A percentile compares a stretch with the other conserved stretches of the same genome.
Conservation (phyloP, 352 stramenopile genomes). For the Pythium pyrilobum region DNA sequence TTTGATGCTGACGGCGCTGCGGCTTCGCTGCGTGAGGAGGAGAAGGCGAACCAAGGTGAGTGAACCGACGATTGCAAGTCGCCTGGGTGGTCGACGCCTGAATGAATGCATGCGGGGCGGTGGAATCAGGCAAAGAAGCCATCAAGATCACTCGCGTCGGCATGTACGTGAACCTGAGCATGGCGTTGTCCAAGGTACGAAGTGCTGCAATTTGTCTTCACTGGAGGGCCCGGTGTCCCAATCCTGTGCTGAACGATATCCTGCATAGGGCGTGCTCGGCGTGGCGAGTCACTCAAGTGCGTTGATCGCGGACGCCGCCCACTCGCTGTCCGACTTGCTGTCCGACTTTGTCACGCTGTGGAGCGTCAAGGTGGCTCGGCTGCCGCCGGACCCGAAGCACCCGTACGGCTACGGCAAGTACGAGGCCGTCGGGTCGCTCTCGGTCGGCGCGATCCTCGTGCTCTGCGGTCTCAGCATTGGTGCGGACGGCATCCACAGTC, state of each 20-base stretch:
- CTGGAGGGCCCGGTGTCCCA: neutral
- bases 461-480: constrained; percentile 67
- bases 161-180: constrained; percentile 91
- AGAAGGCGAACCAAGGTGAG: constrained; percentile 15
- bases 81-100: neutral
- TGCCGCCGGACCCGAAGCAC: constrained; percentile 93
- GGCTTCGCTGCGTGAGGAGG: neutral
- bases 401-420: constrained; percentile 90
- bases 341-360: constrained; percentile 96
- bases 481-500: constrained; percentile 57
- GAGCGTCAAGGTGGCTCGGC: constrained; percentile 86
- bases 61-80: neutral
- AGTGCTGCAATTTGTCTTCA: neutral
- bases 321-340: constrained; percentile 95
- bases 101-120: neutral
- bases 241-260: neutral
- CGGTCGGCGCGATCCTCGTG: constrained; percentile 81
- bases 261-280: constrained; percentile 57
- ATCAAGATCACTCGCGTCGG: constrained; percentile 90
- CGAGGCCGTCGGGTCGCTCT: constrained; percentile 83
- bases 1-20: neutral
- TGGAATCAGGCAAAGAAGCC: constrained; percentile 40
- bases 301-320: constrained; percentile 93
- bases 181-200: constrained; percentile 84
- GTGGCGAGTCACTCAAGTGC: constrained; percentile 83